Evolutionary conservation across 2,329 filamentous ascomycete species (phyloP).

Genomic region (Zarea fungicola): DNA sequence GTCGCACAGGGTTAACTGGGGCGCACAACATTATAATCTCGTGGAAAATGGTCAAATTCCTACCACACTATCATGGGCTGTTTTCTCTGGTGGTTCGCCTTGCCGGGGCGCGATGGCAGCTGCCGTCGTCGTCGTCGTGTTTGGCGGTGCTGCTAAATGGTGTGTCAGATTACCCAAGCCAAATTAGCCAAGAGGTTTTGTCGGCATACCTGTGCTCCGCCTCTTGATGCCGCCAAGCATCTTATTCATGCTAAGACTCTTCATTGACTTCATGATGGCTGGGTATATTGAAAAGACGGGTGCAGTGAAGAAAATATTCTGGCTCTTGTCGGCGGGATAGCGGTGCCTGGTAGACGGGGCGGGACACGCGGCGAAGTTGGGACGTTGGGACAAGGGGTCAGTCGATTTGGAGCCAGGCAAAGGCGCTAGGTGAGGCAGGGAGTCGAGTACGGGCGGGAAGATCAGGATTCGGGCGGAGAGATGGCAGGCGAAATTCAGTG

Average conservation of each 20-base stretch:
- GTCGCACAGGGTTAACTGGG: conserved; percentile 13
- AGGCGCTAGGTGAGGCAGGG: too few species aligned
- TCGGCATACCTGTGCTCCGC: conserved; percentile 31
- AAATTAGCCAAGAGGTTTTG: neutral
- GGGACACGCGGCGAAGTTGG: too few species aligned
- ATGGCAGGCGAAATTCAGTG: too few species aligned
- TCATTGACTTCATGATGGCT: conserved; percentile 39
- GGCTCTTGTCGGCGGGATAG: too few species aligned
- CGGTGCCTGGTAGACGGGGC: too few species aligned
- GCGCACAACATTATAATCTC: too few species aligned
- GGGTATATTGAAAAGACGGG: neutral
- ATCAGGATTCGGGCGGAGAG: too few species aligned
- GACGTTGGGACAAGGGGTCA: too few species aligned
- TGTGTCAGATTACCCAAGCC: neutral
- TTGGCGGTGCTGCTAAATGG: neutral
- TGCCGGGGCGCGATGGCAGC: neutral
- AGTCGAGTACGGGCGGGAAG: too few species aligned
- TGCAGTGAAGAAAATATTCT: neutral
- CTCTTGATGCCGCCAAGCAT: conserved; percentile 52
- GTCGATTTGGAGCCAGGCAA: too few species aligned
- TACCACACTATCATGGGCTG: conserved; percentile 62
- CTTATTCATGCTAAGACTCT: conserved; percentile 51
- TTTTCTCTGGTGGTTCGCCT: conserved; percentile 61
- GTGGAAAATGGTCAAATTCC: conserved; percentile 21
- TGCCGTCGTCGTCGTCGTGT: neutral